These are phyloP conservation scores for Ophiostoma tasmaniense DNA, from an alignment of 2,329 filamentous ascomycete genomes.

Conservation along the genomic window DNA sequence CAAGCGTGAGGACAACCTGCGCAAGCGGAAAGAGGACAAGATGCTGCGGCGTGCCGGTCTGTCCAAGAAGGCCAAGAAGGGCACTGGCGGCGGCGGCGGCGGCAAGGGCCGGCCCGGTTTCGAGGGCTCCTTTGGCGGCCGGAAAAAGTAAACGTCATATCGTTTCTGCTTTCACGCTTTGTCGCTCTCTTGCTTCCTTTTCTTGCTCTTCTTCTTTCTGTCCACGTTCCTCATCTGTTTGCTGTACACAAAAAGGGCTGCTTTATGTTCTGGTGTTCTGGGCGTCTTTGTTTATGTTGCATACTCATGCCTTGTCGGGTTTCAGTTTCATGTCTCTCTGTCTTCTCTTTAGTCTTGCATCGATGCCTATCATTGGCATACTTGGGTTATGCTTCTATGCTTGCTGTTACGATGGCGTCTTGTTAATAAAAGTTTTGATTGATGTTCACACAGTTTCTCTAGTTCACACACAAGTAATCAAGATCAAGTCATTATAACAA, in stretches of 20 bases:
- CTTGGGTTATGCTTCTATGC: background rate
- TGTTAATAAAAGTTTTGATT: conserved; percentile 6
- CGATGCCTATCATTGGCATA: background rate
- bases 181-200: too few relatives aligned
- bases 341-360: background rate
- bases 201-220: background rate
- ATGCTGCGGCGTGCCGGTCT: conserved; percentile 43
- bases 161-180: background rate
- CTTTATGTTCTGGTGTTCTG: conserved; percentile 7
- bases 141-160: conserved; percentile 33
- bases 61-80: conserved; percentile 40
- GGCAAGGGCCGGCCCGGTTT: conserved; percentile 53
- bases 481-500: background rate
- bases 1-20: conserved; percentile 73
- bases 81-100: conserved; percentile 35
- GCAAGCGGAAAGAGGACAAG: conserved; percentile 68
- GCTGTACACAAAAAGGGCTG: background rate
- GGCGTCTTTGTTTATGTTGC: background rate
- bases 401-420: background rate
- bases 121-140: conserved; percentile 57
- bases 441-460: background rate
- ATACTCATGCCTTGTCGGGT: background rate
- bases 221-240: background rate
- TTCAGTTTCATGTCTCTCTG: conserved; percentile 3
- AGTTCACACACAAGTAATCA: background rate